Conservation (phyloP, 2,329 filamentous ascomycete species). For the Clonostachys chloroleuca region DNA sequence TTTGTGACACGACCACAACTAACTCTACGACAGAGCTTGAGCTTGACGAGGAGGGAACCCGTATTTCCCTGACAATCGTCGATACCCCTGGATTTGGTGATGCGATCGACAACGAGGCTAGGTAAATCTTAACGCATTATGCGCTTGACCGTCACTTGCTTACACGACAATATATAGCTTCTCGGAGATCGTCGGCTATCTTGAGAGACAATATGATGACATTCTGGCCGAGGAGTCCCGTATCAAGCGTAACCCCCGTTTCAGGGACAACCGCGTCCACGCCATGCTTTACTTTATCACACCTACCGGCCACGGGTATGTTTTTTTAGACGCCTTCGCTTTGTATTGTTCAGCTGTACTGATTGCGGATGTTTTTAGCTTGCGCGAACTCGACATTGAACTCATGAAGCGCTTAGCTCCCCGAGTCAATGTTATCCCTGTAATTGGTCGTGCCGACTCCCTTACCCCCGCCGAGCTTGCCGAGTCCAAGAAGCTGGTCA, state of each 20-base stretch:
- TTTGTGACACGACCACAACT: neutral
- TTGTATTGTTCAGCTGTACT: neutral
- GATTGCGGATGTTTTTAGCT: conserved; percentile 43
- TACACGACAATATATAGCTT: conserved; percentile 54
- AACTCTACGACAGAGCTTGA: conserved; percentile 65
- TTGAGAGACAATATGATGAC: conserved; percentile 99
- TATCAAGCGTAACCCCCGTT: conserved; percentile 99
- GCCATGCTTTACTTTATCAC: conserved; percentile 99
- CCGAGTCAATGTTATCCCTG: conserved; percentile 97
- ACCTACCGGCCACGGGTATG: conserved; percentile 89
- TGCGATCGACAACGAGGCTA: conserved; percentile 98
- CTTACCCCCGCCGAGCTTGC: conserved; percentile 94
- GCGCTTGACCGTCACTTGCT: neutral
- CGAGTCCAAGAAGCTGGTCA: conserved; percentile 99
- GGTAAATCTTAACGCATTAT: conserved; percentile 42
- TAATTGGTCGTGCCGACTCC: conserved; percentile 97
- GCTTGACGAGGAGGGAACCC: conserved; percentile 95
- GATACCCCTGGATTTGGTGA: conserved; percentile 98
- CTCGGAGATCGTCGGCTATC: conserved; percentile 94
- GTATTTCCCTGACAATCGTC: conserved; percentile 96
- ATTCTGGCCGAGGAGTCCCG: conserved; percentile 98
- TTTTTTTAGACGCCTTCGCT: neutral
- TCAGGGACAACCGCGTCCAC: conserved; percentile 98
- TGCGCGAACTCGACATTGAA: conserved; percentile 98
- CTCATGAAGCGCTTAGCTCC: conserved; percentile 99